Conservation (phyloP, 2,329 filamentous ascomycete genomes). For the Talaromyces islandicus region DNA sequence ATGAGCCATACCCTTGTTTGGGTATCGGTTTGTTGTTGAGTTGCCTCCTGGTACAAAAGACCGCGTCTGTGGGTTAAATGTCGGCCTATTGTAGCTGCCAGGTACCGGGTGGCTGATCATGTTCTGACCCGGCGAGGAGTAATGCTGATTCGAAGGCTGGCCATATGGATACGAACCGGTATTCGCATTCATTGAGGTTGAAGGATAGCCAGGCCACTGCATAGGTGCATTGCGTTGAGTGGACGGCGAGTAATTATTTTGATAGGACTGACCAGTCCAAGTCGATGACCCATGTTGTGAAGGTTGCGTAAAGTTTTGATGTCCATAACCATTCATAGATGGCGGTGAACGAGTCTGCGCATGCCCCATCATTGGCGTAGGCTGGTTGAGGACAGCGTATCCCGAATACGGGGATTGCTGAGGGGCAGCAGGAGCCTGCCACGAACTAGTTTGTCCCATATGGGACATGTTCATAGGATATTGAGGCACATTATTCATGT, state of each 20-base stretch:
- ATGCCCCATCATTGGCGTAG: conserved; percentile 29
- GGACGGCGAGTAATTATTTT: conserved; percentile 25
- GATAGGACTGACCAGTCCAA: conserved; percentile 30
- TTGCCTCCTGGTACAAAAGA: conserved; percentile 70
- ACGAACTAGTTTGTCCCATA: conserved; percentile 26
- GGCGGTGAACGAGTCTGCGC: conserved; percentile 32
- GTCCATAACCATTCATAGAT: conserved; percentile 30
- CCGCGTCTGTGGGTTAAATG: conserved; percentile 91
- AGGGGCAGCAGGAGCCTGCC: conserved; percentile 29
- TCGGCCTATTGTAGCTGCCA: conserved; percentile 74
- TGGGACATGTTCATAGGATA: conserved; percentile 32
- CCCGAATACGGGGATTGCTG: conserved; percentile 32
- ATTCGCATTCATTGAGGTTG: conserved; percentile 31
- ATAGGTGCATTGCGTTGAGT: conserved; percentile 34
- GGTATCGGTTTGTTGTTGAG: conserved; percentile 25
- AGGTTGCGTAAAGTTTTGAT: conserved; percentile 23
- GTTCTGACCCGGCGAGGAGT: conserved; percentile 58
- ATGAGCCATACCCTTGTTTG: conserved; percentile 25
- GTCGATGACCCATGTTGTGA: conserved; percentile 20
- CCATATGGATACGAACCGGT: conserved; percentile 65
- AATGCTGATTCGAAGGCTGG: conserved; percentile 57
- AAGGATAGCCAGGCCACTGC: conserved; percentile 33
- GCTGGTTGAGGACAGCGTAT: conserved; percentile 33
- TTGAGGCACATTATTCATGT: conserved; percentile 26
- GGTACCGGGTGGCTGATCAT: conserved; percentile 73